A percentile compares a stretch with the other conserved stretches of the same genome.
These are phyloP conservation scores for Alectoria sarmentosa DNA, from an alignment of 495 filamentous ascomycete genomes.

Conservation along the genomic window DNA sequence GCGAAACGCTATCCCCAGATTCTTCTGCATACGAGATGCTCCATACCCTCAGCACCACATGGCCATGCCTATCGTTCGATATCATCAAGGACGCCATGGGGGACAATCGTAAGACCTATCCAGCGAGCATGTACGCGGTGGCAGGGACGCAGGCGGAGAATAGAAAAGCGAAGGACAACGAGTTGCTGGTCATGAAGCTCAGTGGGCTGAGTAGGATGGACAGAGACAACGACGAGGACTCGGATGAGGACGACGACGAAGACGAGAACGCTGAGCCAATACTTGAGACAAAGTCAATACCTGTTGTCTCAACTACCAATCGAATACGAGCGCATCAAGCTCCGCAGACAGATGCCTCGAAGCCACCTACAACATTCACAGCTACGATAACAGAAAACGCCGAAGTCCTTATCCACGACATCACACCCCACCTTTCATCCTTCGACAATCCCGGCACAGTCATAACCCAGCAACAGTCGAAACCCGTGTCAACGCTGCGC, in stretches of 20 bases:
- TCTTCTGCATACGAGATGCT: slow-evolving; percentile 92
- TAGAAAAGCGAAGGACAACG: slow-evolving; percentile 70
- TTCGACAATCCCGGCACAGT: slow-evolving; percentile 83
- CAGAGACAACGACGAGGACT: slow-evolving; percentile 54
- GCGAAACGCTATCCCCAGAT: slow-evolving; percentile 86
- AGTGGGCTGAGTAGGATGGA: slow-evolving; percentile 85
- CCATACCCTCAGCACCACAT: slow-evolving; percentile 81
- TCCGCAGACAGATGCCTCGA: slow-evolving; percentile 59
- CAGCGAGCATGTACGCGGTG: slow-evolving; percentile 88
- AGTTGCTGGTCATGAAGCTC: slow-evolving; percentile 91
- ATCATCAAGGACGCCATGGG: slow-evolving; percentile 84
- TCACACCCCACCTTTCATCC: slow-evolving; percentile 75
- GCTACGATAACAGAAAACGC: slow-evolving; percentile 87
- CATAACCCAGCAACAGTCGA: slow-evolving; percentile 72
- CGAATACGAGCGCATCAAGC: slow-evolving; percentile 79
- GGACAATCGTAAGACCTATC: slow-evolving; percentile 82
- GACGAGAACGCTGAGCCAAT: slow-evolving; percentile 81
- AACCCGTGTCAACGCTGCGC: slow-evolving; percentile 75
- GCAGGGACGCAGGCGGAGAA: slow-evolving; percentile 87
- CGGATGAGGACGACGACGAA: slow-evolving; percentile 68
- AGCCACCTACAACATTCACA: slow-evolving; percentile 69
- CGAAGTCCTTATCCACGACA: slow-evolving; percentile 86
- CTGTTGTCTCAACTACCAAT: slow-evolving; percentile 79
- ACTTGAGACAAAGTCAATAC: slow-evolving; percentile 85
- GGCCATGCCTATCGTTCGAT: slow-evolving; percentile 96